Evolutionary conservation across 768 basidiomycete species (phyloP), one percentile per base, ranked within the genome.

Genomic region (Suillus decipiens): DNA sequence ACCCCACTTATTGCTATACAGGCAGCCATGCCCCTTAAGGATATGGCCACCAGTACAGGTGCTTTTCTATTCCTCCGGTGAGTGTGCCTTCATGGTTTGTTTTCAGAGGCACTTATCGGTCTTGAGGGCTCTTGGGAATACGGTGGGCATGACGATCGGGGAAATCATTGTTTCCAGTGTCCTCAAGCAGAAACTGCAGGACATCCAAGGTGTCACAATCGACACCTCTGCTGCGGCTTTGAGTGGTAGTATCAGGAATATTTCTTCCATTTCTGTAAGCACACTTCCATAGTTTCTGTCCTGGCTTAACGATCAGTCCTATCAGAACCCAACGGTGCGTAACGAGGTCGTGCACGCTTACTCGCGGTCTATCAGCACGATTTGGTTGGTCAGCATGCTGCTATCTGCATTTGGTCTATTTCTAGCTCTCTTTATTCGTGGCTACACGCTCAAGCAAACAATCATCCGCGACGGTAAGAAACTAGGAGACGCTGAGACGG

Each of bases 141-240:
- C 90, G 1, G 79, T 93, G 34, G 89, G 90, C 19, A 86, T 93
- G 60, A 84, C 90, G 0, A 73, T 91, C 54, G 89, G 90, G 39
- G 86, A 92, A 69, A 84, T 86, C 2, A 87, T 92, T 62, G 86
- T 86, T 65, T 79, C 88, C 1, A 86, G 85, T 55, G 86, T 87
- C 47, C 67, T 73, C 17, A 61, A 61, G 50, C 62, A 55, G 58
- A 66, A 24, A 50, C 41, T 75, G 22, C 60, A 15, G 19, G 64
- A 47, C 5, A 66, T 75, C 31, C 12, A 63, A 6, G 72, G 67
- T 5, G 28, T 67, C 22, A 63, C 69, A 42, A 73, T 84, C 28
- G 72, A 79, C 63, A 81, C 81, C 1, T 81, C 81, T 5, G 70
- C 80, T 4, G 72, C 79, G 14, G 79, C 77, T 33, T 76, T 87